Evolutionary conservation across 345 rosid species (phyloP).

Genomic region (Physaria fendleri): DNA sequence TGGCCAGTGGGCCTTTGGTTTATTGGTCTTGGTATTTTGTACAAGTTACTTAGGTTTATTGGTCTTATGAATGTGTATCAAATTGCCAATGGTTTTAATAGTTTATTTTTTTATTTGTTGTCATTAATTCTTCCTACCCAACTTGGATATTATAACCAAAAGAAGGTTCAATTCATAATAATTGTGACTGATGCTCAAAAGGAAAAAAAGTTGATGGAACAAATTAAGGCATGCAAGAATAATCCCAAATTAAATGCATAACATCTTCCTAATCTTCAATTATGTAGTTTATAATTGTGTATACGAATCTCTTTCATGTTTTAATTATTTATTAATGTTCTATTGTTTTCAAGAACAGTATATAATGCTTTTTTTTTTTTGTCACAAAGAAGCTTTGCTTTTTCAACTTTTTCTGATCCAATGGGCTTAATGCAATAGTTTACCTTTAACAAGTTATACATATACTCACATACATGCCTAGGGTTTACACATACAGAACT

Average conservation of each 20-base stretch:
- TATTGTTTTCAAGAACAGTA: neutral
- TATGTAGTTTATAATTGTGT: neutral
- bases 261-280: slow-evolving; percentile 13
- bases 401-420: neutral
- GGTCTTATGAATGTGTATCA: too few relatives aligned
- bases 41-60: too few relatives aligned
- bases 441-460: neutral
- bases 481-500: too few relatives aligned
- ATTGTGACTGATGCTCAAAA: slow-evolving; percentile 6
- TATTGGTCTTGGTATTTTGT: too few relatives aligned
- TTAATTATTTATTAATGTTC: neutral
- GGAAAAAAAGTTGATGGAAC: slow-evolving; percentile 9
- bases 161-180: slow-evolving; percentile 4
- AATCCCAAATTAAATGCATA: slow-evolving; percentile 20
- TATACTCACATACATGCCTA: neutral
- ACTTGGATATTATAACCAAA: slow-evolving; percentile 8
- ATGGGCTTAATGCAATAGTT: neutral
- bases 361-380: neutral
- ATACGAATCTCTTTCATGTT: slow-evolving; percentile 3
- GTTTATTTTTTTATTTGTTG: neutral
- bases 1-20: neutral
- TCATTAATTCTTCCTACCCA: neutral
- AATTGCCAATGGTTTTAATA: neutral
- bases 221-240: slow-evolving; percentile 14
- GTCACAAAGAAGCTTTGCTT: neutral